Percentiles rank a stretch among this genome's conserved stretches.
Evolutionary conservation across 306 rosid genomes (phyloP).

Genomic region (Vachellia pachyceras): DNA sequence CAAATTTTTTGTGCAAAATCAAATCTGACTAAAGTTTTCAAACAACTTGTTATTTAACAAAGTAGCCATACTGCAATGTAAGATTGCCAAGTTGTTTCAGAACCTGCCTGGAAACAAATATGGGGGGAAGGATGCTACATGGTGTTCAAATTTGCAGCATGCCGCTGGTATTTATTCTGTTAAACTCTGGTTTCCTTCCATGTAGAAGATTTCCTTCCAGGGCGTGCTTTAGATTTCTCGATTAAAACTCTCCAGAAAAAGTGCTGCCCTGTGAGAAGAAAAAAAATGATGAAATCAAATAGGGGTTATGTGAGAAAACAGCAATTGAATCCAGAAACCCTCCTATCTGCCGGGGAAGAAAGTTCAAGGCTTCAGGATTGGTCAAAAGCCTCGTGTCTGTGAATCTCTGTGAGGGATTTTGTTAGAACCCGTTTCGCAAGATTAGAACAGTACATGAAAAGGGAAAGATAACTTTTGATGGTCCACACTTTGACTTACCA

Average conservation of each 20-base stretch:
- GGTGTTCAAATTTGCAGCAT: not conserved
- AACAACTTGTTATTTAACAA: not conserved
- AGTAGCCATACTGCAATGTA: not conserved
- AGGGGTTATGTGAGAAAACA: not conserved
- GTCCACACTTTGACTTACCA: too few species aligned
- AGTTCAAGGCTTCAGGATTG: not conserved
- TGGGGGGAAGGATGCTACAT: not conserved
- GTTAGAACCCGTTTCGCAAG: too few species aligned
- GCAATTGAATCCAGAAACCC: not conserved
- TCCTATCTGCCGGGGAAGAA: not conserved
- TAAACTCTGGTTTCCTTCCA: not conserved
- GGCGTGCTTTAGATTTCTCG: not conserved
- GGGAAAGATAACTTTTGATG: too few species aligned
- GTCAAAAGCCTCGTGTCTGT: not conserved
- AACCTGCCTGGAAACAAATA: not conserved
- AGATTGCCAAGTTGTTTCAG: not conserved
- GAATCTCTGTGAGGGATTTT: not conserved
- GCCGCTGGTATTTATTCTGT: not conserved
- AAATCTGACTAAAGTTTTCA: not conserved
- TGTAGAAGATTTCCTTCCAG: not conserved
- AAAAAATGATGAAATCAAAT: not conserved
- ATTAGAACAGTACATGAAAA: too few species aligned
- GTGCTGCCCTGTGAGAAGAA: not conserved
- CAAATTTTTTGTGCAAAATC: not conserved
- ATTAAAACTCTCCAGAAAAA: not conserved